phyloP scores from a whole-genome alignment of 495 filamentous ascomycete genomes.

The Neurospora sp. region DNA sequence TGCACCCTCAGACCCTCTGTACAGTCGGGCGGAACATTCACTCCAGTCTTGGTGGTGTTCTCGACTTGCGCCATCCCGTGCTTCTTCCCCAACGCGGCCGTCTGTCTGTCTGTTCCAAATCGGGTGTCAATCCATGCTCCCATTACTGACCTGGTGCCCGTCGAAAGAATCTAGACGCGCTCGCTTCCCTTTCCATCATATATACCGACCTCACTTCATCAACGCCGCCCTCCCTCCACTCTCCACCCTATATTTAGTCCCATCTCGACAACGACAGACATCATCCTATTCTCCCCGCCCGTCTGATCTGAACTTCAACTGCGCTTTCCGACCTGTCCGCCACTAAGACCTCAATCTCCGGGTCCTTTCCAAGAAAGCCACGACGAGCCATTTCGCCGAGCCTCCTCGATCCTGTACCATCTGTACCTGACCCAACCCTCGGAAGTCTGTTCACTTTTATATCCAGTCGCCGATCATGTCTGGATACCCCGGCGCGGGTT shows the following conservation, averaged over 20 bases:
- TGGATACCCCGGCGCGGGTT: slow-evolving; percentile 33
- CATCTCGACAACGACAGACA: neutral
- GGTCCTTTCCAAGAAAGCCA: neutral
- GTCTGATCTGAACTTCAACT: neutral
- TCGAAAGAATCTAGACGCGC: neutral
- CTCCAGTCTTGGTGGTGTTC: neutral
- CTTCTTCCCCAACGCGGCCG: neutral
- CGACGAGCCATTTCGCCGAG: neutral
- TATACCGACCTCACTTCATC: neutral
- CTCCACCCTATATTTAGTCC: neutral
- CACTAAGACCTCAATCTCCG: neutral
- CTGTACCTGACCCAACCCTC: neutral
- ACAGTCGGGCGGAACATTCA: neutral
- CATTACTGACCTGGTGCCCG: neutral
- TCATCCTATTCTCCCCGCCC: neutral
- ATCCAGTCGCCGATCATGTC: slow-evolving; percentile 14
- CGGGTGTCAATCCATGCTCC: neutral
- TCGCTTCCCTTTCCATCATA: neutral
- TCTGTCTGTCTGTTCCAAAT: neutral
- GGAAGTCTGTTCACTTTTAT: neutral
- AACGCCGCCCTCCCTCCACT: neutral
- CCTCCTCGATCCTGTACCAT: neutral
- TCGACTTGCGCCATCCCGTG: neutral
- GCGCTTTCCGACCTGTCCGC: neutral
- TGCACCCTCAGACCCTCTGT: slow-evolving; percentile 1